Percentiles rank a stretch among this genome's conserved stretches.
phyloP scores from a whole-genome alignment of 176 grass and related monocot genomes.

The Ensete glaucum region DNA sequence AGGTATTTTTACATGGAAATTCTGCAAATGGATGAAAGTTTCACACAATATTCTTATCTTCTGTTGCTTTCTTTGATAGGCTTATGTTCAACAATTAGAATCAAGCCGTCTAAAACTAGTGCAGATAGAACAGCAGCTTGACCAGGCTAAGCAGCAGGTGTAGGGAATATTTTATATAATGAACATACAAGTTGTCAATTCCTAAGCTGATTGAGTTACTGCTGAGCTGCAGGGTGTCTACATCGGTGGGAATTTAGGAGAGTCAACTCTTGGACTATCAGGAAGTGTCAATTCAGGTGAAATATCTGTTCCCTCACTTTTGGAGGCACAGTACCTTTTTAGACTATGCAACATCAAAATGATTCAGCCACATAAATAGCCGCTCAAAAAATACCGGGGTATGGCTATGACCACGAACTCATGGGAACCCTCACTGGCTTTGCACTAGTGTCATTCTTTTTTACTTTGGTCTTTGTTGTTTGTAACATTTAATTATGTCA shows the following conservation, averaged over 20 bases:
- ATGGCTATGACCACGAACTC: too few relatives aligned
- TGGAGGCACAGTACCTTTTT: background rate
- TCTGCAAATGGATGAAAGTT: background rate
- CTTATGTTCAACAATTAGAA: conserved; percentile 92
- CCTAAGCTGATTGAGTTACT: background rate
- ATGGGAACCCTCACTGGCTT: too few relatives aligned
- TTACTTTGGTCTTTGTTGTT: too few relatives aligned
- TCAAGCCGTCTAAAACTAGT: conserved; percentile 78
- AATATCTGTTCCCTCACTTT: background rate
- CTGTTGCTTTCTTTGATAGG: conserved; percentile 33
- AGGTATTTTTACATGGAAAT: conserved; percentile 31
- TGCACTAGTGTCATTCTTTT: too few relatives aligned
- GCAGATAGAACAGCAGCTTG: conserved; percentile 74
- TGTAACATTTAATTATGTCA: too few relatives aligned
- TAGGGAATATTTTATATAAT: background rate
- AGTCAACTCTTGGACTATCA: conserved; percentile 39
- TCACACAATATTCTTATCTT: background rate
- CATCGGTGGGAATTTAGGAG: conserved; percentile 37
- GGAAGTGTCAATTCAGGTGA: conserved; percentile 54
- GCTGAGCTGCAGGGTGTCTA: conserved; percentile 33
- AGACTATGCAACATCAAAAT: background rate
- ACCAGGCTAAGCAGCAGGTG: conserved; percentile 64
- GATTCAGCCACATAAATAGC: background rate
- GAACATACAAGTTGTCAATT: background rate
- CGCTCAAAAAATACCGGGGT: too few relatives aligned